Base-by-base conservation (phyloP, 2,329 filamentous ascomycete genomes). In the Penicillium sp. region DNA sequence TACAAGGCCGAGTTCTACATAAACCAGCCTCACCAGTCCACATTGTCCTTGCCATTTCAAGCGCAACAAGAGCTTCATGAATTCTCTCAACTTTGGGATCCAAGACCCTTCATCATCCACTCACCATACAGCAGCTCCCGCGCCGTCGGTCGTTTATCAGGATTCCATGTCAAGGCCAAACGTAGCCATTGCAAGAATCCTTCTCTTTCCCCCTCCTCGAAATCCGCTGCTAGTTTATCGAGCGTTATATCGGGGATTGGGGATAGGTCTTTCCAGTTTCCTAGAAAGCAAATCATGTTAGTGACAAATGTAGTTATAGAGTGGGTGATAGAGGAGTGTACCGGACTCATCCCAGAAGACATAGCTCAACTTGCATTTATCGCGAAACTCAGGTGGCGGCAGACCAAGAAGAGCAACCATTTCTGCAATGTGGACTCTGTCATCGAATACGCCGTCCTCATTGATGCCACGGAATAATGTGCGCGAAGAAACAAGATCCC, bases 361-460 rank as follows among this genome's bases (percentile, higher is more conserved):
- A 16, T 12, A 38, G 20, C 49, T 59, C 6, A 53, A 20, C 23
- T 49, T 23, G 47, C 51, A 55, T 23, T 40, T 46, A 21, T 11
- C 51, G 16, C 58, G 47, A 18, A 58, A 56, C 5, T 52, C 47
- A 20, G 23, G 7, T 30, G 54, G 58, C n/a, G 58, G 61, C n/a
- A 51, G 43, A 20, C 61, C 61, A 3, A 62, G 49, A 12, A 62
- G 48, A 3, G 51, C 59, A 40, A 54, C 18, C 56, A 64, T 62
- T 23, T 60, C 62, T 5, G 61, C 61, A 21, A 60, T 56, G 55
- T 59, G 59, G 20, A 59, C 51, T 16, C 23, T 56, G 28, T 62
- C 58, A 18, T 60, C 61, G 23, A 60, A 46, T 5, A 35, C 30
- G 12, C 30, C 30, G 30, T 35, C 30, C 12, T 35, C 30, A 16